Base-by-base conservation (phyloP, 441 rosid genomes). In the Arabidopsis lyrata region DNA sequence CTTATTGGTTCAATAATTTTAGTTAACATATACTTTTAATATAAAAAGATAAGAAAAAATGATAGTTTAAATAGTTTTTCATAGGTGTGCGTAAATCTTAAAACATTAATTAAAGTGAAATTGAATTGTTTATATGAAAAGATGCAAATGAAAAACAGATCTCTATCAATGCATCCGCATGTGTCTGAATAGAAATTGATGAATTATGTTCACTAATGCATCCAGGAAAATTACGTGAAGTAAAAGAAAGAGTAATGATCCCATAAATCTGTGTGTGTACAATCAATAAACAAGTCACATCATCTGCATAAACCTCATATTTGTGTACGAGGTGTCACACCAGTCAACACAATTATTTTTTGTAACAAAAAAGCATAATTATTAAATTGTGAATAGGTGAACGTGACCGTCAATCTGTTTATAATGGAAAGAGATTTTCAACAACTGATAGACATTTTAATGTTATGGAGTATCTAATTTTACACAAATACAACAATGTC, bases 271-370 rank as follows among this genome's bases (percentile, higher is more conserved):
- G 2, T 52, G 34, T 52, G 15, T 12, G 35, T 27, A 12, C 34
- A 27, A 27, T 8, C 16, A 53, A 10, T 2, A 53, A 53, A 53
- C 35, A 53, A 53, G 57, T 53, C 34, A 53, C 16, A 27, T 53
- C 35, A 53, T 2, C 24, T 27, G 32, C 16, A 13, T 24, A 53
- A 52, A 53, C 57, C 16, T 53, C 34, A 24, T 24, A 53, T 27
- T 24, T 12, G 2, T 27, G 57, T 24, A 52, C 57, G 9, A 53
- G 57, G 57, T 52, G 15, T 53, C 57, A 27, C 34, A 53, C 57
- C 35, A 24, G 0, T 12, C 57, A 27, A 52, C 14, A 52, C 9
- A 12, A 52, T 27, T 24, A 27, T 53, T 53, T 27, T 27, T 10
- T 27, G 13, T 5, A 53, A 24, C n/a, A 12, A 53, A 53, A 12